Evolutionary conservation across 2,329 filamentous ascomycete species (phyloP).

Genomic region (Aspergillus uvarum): DNA sequence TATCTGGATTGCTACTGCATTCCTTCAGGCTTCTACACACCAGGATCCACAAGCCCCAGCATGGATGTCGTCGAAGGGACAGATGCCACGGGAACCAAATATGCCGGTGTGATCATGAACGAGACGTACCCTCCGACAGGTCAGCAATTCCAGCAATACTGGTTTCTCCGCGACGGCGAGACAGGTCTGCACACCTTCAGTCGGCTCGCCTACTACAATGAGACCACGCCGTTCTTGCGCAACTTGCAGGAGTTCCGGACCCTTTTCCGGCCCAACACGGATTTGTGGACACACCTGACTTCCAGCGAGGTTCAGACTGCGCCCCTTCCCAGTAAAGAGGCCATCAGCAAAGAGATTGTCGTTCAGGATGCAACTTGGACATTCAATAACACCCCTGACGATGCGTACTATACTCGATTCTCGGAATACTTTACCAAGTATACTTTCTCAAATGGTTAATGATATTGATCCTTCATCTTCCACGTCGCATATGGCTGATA

Average conservation of each 20-base stretch:
- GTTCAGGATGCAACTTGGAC: constrained; percentile 67
- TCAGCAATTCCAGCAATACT: constrained; percentile 63
- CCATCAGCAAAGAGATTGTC: constrained; percentile 44
- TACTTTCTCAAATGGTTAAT: constrained; percentile 54
- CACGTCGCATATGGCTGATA: neutral
- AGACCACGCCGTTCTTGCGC: constrained; percentile 55
- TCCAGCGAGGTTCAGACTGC: constrained; percentile 58
- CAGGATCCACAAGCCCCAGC: constrained; percentile 51
- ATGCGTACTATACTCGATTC: constrained; percentile 57
- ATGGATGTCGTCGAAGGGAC: constrained; percentile 54
- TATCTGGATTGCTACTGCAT: constrained; percentile 66
- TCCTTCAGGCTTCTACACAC: constrained; percentile 60
- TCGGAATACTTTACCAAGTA: constrained; percentile 68
- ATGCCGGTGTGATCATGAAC: constrained; percentile 60
- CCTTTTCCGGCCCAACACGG: constrained; percentile 59
- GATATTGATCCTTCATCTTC: neutral
- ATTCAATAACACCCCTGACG: constrained; percentile 54
- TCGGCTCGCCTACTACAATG: constrained; percentile 60
- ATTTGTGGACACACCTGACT: constrained; percentile 63
- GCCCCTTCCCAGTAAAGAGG: constrained; percentile 47
- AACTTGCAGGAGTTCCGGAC: constrained; percentile 63
- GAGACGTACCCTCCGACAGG: constrained; percentile 60
- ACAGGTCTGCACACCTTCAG: constrained; percentile 63
- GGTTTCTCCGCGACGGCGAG: constrained; percentile 63
- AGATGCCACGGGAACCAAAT: constrained; percentile 52